phyloP scores from a whole-genome alignment of 805 yeast species.

The Candida insectalens region DNA sequence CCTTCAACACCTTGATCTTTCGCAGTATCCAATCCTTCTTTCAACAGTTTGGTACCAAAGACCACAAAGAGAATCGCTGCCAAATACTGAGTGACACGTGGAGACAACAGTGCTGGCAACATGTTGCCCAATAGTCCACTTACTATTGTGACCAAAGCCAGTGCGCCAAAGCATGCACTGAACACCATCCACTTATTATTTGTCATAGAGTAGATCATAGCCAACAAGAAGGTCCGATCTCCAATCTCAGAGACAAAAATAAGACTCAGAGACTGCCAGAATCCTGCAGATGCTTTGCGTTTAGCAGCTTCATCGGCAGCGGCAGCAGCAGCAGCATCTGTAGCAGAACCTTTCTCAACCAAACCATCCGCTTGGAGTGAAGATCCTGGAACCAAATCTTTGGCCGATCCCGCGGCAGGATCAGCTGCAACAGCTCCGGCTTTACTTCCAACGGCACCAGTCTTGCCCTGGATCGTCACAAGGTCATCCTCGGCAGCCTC shows the following conservation, averaged over 20 bases:
- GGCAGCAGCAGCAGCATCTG: not conserved
- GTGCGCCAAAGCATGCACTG: slow-evolving; percentile 74
- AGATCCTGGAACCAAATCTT: too few relatives aligned
- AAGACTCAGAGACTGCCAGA: slow-evolving; percentile 81
- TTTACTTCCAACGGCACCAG: too few relatives aligned
- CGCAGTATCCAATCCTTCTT: slow-evolving; percentile 78
- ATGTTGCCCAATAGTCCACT: slow-evolving; percentile 91
- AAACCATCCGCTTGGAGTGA: not conserved
- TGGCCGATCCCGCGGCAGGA: too few relatives aligned
- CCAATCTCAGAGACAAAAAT: slow-evolving; percentile 94
- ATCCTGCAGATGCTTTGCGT: slow-evolving; percentile 17
- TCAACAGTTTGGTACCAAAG: slow-evolving; percentile 67
- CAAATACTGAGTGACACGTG: slow-evolving; percentile 64
- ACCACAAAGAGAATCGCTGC: slow-evolving; percentile 78
- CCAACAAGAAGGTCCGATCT: slow-evolving; percentile 92
- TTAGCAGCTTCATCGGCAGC: not conserved
- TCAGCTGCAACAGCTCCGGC: too few relatives aligned
- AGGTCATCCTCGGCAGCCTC: slow-evolving; percentile 5
- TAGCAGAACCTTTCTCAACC: not conserved
- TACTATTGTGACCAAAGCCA: slow-evolving; percentile 83
- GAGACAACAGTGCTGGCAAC: slow-evolving; percentile 74
- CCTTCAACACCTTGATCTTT: slow-evolving; percentile 83
- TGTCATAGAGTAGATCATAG: slow-evolving; percentile 97
- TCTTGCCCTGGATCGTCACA: slow-evolving; percentile 8
- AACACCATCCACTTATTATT: slow-evolving; percentile 79